Evolutionary conservation across 208 protist genomes (phyloP), one percentile per base, ranked within the genome.

Genomic region (Blastocrithidia nonstop): DNA sequence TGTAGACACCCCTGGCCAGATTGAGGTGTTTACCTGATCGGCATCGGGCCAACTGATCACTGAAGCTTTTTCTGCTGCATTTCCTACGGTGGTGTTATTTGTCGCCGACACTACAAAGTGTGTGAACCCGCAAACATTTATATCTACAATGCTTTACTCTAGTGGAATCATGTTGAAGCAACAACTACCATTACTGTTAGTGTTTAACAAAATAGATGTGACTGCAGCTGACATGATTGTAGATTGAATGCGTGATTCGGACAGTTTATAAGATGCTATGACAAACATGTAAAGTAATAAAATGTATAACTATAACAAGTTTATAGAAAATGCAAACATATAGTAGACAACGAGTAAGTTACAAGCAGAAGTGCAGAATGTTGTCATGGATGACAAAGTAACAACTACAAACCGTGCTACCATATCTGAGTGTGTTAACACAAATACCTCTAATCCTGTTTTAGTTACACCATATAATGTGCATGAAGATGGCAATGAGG

Each of bases 1-100:
- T 7, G 66, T 99, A n/a, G 98, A 99, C 63, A 99, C 97, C 13
- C 97, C 98, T 4, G 98, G 97, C 0, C 97, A 99, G 71, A 99
- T 99, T 41, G 97, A 99, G 61, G 90, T 98, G 13, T 98, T 97
- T 61, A 98, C 96, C 13, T 99, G 97, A 96, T 97, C 88, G 4
- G 97, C 97, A 1, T 97, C 87, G 1, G 97, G 97, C 20, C 66
- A 96, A 24, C 93, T 99, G 29, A 98, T 99, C 41, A 85, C 95
- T 0, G 95, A 99, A 31, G 53, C 93, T 0, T 61, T 99, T n/a
- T 78, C 82, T 5, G 69, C 89, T 1, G 75, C 78, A 0, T 95
- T 96, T 28, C 94, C 97, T 16, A 99, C 97, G 1, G 66, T 94
- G 4, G 50, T 98, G 3, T 35, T 98, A 1, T 99, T 99, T 48